A percentile compares a stretch with the other conserved stretches of the same genome.
phyloP scores from a whole-genome alignment of 2,329 filamentous ascomycete species.

The Arthrinium puccinioides region DNA sequence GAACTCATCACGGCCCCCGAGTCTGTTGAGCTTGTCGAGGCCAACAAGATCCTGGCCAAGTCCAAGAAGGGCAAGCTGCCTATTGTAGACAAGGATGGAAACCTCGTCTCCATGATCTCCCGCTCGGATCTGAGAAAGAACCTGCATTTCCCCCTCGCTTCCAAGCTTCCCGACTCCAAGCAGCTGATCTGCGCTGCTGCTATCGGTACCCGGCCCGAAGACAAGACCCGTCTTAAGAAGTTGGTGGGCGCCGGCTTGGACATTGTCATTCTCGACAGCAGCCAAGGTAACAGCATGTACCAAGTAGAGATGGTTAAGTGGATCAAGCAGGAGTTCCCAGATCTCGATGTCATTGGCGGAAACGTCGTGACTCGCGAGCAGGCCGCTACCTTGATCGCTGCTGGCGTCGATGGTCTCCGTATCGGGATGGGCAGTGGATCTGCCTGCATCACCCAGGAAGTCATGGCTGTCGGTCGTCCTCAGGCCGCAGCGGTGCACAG shows the following conservation, averaged over 20 bases:
- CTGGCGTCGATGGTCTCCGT: constrained; percentile 90
- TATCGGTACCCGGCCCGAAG: constrained; percentile 89
- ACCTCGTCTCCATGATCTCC: constrained; percentile 86
- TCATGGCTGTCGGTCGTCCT: constrained; percentile 96
- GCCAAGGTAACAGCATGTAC: constrained; percentile 97
- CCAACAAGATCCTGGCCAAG: constrained; percentile 85
- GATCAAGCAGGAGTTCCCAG: constrained; percentile 80
- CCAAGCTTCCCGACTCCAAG: constrained; percentile 94
- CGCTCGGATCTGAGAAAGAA: constrained; percentile 98
- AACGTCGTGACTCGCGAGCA: constrained; percentile 98
- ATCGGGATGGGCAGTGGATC: constrained; percentile 99
- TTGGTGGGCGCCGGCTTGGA: constrained; percentile 93
- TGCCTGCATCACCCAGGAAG: constrained; percentile 98
- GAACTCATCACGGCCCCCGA: constrained; percentile 82
- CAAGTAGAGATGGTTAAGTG: constrained; percentile 98
- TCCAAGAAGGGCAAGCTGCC: constrained; percentile 99
- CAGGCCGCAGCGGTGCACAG: constrained; percentile 91
- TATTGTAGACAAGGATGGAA: constrained; percentile 76
- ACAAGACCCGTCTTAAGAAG: constrained; percentile 78
- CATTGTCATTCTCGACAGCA: constrained; percentile 91
- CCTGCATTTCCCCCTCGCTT: constrained; percentile 90
- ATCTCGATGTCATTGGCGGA: constrained; percentile 90
- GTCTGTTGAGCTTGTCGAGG: constrained; percentile 78
- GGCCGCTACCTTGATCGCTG: constrained; percentile 84
- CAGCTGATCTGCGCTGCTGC: constrained; percentile 93